Evolutionary conservation across 2,329 filamentous ascomycete genomes (phyloP).

Genomic region (Cercospora citrullina): DNA sequence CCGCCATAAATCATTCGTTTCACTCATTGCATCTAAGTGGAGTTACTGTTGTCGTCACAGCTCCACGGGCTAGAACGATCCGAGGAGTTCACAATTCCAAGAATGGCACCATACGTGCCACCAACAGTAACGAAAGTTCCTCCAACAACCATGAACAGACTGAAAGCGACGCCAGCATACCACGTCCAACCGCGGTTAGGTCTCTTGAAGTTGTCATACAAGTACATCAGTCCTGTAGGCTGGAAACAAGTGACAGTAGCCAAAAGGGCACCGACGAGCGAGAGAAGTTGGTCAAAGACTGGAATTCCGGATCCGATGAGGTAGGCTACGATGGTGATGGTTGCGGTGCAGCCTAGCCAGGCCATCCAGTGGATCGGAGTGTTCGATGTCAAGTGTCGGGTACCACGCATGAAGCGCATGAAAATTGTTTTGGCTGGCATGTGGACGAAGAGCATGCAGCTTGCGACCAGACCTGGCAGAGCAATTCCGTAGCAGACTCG

Average conservation of each 20-base stretch:
- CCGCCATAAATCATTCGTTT: background rate
- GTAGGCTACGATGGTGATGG: constrained; percentile 28
- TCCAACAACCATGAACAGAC: constrained; percentile 39
- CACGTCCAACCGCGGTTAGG: constrained; percentile 12
- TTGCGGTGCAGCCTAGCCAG: constrained; percentile 25
- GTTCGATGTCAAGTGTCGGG: constrained; percentile 29
- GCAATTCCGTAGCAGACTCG: constrained; percentile 48
- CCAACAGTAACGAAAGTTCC: constrained; percentile 47
- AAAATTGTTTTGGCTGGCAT: constrained; percentile 34
- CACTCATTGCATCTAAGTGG: constrained; percentile 24
- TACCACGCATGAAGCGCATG: constrained; percentile 32
- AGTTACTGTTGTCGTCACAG: constrained; percentile 35
- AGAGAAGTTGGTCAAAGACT: constrained; percentile 30
- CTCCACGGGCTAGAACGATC: constrained; percentile 25
- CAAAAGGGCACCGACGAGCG: constrained; percentile 31
- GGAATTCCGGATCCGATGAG: constrained; percentile 30
- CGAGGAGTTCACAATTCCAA: constrained; percentile 41
- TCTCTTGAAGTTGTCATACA: constrained; percentile 45
- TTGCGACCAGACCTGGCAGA: constrained; percentile 28
- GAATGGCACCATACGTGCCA: constrained; percentile 49
- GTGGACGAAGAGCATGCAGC: constrained; percentile 29
- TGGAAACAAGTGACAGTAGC: constrained; percentile 32
- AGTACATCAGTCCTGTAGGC: constrained; percentile 46
- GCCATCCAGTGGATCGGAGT: constrained; percentile 29
- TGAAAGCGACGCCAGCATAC: constrained; percentile 17